Conservation (phyloP, 1,284 basidiomycete genomes). For the Rhodotorula sp. region DNA sequence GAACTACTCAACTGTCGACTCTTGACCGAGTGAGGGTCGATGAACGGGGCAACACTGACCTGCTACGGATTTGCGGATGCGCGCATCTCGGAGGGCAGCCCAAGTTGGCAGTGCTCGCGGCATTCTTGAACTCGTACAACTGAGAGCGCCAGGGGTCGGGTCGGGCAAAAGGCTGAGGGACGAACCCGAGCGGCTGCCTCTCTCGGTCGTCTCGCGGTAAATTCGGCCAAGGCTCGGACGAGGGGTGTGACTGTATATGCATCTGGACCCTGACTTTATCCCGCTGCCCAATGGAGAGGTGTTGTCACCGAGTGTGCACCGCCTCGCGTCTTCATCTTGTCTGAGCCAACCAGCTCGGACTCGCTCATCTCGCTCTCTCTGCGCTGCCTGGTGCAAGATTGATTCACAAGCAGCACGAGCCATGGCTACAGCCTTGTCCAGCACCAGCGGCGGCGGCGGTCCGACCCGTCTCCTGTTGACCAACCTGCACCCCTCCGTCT, state of each 20-base stretch:
- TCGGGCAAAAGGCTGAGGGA: not conserved
- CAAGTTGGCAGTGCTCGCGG: not conserved
- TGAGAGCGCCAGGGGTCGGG: not conserved
- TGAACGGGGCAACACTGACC: slow-evolving; percentile 6
- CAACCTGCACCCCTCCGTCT: slow-evolving; percentile 75
- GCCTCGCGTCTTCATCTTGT: not conserved
- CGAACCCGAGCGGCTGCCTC: too few relatives aligned
- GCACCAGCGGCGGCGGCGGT: not conserved
- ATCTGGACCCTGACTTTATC: too few relatives aligned
- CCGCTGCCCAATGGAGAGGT: too few relatives aligned
- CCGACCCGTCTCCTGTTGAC: slow-evolving; percentile 79
- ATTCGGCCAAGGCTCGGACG: too few relatives aligned
- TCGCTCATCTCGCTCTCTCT: not conserved
- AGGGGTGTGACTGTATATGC: too few relatives aligned
- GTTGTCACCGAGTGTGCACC: not conserved
- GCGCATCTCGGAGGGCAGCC: not conserved
- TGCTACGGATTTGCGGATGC: slow-evolving; percentile 32
- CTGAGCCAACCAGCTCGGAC: not conserved
- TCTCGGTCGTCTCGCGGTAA: too few relatives aligned
- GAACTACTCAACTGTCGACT: not conserved
- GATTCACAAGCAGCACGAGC: not conserved
- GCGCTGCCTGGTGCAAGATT: not conserved
- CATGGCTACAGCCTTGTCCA: not conserved
- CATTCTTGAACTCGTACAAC: not conserved
- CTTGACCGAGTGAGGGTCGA: not conserved